These are phyloP conservation scores for Linaria vulgaris DNA, from an alignment of 257 asterid genomes.

Conservation along the genomic window DNA sequence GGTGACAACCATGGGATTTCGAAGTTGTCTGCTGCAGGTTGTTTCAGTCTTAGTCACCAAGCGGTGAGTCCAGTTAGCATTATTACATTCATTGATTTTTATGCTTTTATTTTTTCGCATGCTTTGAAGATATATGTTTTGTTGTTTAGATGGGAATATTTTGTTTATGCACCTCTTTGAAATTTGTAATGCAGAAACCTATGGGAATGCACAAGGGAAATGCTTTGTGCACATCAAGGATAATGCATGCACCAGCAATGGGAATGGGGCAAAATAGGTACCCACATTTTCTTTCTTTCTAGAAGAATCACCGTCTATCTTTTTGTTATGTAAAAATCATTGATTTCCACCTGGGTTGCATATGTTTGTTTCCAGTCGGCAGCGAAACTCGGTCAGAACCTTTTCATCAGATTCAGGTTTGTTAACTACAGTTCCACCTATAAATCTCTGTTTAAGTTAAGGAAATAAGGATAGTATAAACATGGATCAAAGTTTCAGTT, in stretches of 20 bases:
- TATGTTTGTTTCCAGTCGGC: constrained; percentile 44
- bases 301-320: background rate
- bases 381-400: constrained; percentile 34
- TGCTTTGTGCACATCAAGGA: constrained; percentile 45
- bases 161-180: constrained; percentile 24
- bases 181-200: constrained; percentile 42
- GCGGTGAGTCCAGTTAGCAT: constrained; percentile 38
- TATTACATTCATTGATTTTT: constrained; percentile 22
- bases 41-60: constrained; percentile 34
- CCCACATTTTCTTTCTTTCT: constrained; percentile 33
- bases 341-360: constrained; percentile 21
- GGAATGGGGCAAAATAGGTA: constrained; percentile 50
- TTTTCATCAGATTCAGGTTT: constrained; percentile 77
- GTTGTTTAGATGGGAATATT: constrained; percentile 11
- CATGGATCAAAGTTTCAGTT: no score
- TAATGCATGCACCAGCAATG: constrained; percentile 33
- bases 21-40: constrained; percentile 32
- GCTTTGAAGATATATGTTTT: constrained; percentile 10
- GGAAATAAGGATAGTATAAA: no score
- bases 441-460: constrained; percentile 8
- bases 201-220: constrained; percentile 39
- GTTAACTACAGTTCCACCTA: constrained; percentile 19
- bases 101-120: constrained; percentile 17
- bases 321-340: constrained; percentile 5
- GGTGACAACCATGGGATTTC: constrained; percentile 39